Percentiles rank a stretch among this genome's conserved stretches.
Conservation (phyloP, 148 eudicot genomes). For the Dianthus caryophyllus region DNA sequence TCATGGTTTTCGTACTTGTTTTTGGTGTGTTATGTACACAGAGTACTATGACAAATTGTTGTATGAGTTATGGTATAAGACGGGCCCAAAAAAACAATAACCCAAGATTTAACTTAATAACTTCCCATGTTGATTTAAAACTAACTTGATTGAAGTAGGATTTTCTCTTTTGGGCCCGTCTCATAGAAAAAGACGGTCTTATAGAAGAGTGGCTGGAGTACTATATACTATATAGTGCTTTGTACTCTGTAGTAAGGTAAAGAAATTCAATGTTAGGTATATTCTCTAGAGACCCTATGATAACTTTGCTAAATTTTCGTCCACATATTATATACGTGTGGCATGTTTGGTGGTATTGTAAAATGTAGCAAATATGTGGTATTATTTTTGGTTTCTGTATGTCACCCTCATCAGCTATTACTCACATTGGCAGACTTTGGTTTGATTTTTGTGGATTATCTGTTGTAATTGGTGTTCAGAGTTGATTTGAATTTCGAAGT, state of each 20-base stretch:
- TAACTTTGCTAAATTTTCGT: background rate
- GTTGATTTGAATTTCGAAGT: background rate
- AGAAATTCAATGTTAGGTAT: background rate
- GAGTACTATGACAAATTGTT: too few species aligned
- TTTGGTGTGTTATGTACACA: too few species aligned
- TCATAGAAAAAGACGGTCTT: too few species aligned
- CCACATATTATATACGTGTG: background rate
- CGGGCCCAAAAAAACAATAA: too few species aligned
- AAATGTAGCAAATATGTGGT: background rate
- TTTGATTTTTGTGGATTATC: background rate
- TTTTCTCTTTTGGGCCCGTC: too few species aligned
- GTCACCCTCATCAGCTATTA: background rate
- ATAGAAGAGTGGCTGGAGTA: background rate
- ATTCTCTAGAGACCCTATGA: conserved; percentile 6
- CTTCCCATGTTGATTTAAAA: too few species aligned
- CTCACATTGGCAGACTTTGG: background rate
- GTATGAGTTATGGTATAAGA: too few species aligned
- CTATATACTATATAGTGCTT: background rate
- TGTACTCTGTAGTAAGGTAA: background rate
- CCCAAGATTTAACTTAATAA: too few species aligned
- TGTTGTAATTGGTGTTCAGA: background rate
- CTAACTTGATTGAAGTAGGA: too few species aligned
- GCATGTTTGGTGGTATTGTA: conserved; percentile 4
- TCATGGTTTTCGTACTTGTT: too few species aligned
- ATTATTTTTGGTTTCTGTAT: background rate